Percentiles rank a stretch among this genome's conserved stretches.
These are phyloP conservation scores for Phaffia rhodozyma DNA, from an alignment of 1,284 basidiomycete species.

Conservation along the genomic window DNA sequence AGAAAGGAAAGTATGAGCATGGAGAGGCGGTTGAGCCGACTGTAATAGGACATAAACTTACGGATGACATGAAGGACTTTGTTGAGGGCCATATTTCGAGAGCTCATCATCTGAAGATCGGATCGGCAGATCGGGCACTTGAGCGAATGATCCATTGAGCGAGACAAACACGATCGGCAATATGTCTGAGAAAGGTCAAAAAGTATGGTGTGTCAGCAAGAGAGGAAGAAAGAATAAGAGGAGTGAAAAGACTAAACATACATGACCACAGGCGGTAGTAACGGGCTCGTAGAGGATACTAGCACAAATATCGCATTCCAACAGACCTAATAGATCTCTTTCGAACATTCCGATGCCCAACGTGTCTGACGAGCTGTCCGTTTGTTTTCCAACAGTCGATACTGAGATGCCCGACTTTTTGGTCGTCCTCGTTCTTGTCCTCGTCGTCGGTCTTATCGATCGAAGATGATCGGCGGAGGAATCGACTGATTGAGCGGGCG, in stretches of 20 bases:
- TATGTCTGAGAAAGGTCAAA: slow-evolving; percentile 52
- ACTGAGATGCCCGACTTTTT: not conserved
- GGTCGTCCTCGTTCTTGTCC: not conserved
- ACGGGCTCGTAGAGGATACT: slow-evolving; percentile 69
- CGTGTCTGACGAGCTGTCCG: slow-evolving; percentile 25
- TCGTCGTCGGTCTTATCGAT: not conserved
- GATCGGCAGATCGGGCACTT: slow-evolving; percentile 77
- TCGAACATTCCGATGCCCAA: slow-evolving; percentile 33
- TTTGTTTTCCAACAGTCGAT: not conserved
- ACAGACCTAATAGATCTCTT: slow-evolving; percentile 58
- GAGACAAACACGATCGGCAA: slow-evolving; percentile 74
- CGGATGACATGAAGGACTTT: slow-evolving; percentile 55
- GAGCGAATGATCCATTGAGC: slow-evolving; percentile 71
- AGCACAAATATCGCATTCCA: slow-evolving; percentile 86
- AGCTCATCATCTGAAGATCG: slow-evolving; percentile 51
- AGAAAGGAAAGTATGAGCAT: not conserved
- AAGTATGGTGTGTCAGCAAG: slow-evolving; percentile 3
- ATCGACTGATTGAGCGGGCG: not conserved
- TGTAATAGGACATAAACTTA: slow-evolving; percentile 35
- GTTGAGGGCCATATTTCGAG: slow-evolving; percentile 53
- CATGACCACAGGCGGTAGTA: slow-evolving; percentile 88
- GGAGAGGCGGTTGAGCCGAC: slow-evolving; percentile 16
- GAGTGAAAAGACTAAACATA: slow-evolving; percentile 35
- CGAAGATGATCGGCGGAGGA: not conserved
- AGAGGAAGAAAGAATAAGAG: not conserved